These are phyloP conservation scores for Trichoderma asperelloides DNA, from an alignment of 495 filamentous ascomycete species.

Conservation along the genomic window DNA sequence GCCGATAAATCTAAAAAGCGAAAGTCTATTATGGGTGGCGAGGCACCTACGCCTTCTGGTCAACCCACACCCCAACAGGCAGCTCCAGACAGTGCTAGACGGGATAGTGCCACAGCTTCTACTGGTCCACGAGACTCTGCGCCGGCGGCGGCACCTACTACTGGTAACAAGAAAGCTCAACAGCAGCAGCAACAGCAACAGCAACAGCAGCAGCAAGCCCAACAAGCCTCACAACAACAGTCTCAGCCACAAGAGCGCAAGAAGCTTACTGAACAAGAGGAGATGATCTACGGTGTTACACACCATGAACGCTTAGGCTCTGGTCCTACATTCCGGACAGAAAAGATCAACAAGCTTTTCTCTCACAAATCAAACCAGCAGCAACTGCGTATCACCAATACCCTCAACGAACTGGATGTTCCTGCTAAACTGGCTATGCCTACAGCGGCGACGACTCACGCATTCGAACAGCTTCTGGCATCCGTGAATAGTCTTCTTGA, in stretches of 20 bases:
- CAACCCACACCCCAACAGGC: background rate
- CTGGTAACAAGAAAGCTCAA: constrained; percentile 37
- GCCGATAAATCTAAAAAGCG: constrained; percentile 84
- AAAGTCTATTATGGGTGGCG: constrained; percentile 48
- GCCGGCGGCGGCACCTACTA: constrained; percentile 20
- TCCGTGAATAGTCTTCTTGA: constrained; percentile 72
- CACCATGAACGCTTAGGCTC: constrained; percentile 78
- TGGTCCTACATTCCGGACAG: constrained; percentile 67
- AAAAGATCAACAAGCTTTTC: constrained; percentile 72
- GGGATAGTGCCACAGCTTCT: constrained; percentile 24
- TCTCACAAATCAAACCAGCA: constrained; percentile 76
- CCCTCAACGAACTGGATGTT: constrained; percentile 71
- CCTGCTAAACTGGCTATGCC: constrained; percentile 75
- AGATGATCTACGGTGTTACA: constrained; percentile 70
- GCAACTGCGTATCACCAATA: constrained; percentile 67
- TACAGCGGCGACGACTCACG: constrained; percentile 66
- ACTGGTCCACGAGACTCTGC: constrained; percentile 43
- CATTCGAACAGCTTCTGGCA: constrained; percentile 71
- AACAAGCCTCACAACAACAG: constrained; percentile 62
- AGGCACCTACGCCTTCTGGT: constrained; percentile 38
- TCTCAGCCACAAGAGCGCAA: constrained; percentile 44
- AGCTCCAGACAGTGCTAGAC: constrained; percentile 14
- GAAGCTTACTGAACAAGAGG: constrained; percentile 64
- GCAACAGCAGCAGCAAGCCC: constrained; percentile 54
- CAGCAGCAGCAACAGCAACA: constrained; percentile 31